Evolutionary conservation across 164 flowering plant genomes (phyloP), one percentile per base, ranked within the genome.

Genomic region (Annona squamosa): DNA sequence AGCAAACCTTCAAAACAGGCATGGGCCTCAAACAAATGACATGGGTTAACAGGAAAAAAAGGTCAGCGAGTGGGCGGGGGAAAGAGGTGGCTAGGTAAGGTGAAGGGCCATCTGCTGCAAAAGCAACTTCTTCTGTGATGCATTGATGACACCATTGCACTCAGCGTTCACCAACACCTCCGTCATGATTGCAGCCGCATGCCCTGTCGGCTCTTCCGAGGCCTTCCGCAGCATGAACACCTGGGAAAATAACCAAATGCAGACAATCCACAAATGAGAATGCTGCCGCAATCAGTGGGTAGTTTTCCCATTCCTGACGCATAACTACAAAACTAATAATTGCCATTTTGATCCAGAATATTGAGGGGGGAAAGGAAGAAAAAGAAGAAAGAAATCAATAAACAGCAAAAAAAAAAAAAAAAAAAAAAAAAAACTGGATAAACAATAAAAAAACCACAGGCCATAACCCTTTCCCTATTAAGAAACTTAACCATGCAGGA

Each of bases 141-240:
- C 88, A 75, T 77, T 85, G 43, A 89, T 91, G 41, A 91, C 79
- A 18, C 88, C 88, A 64, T 84, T 88, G 73, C 88, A 85, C 72
- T 88, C 93, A 0, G 96, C 96, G 80, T 89, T 86, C 37, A 83
- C 82, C 72, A 91, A 77, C 2, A 91, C 93, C 68, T 89, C 93
- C 5, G 90, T 79, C 88, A 89, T 84, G 9, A 91, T 87, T 1
- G 96, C 90, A 48, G 89, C 89, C 1, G 96, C 88, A 72, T 87
- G 91, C 57, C 92, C 97, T 73, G 79, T 82, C 3, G 90, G 91
- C 80, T 86, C 97, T 56, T 91, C 90, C 0, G 87, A 83, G 18
- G 89, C 87, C 77, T 85, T 87, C 78, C 86, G 80, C 79, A 89
- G 79, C 92, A 89, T 91, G 80, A 89, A 91, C 72, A 82, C 84